Evolutionary conservation across 2,329 filamentous ascomycete genomes (phyloP).

Genomic region (Cytospora paraplurivora): DNA sequence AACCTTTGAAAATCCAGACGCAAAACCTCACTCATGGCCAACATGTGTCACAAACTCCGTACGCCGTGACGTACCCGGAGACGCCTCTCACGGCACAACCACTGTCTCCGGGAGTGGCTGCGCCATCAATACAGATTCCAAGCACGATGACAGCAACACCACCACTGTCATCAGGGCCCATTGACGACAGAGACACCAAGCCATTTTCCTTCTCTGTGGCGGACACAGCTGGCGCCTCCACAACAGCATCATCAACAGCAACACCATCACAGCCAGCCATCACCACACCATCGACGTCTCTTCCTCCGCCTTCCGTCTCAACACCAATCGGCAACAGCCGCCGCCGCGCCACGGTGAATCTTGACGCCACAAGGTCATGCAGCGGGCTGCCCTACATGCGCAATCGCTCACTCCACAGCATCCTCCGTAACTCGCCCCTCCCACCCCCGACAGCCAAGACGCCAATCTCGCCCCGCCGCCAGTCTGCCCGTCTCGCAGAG

Average conservation of each 20-base stretch:
- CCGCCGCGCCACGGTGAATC: conserved; percentile 41
- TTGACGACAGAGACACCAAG: conserved; percentile 39
- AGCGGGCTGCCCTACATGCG: conserved; percentile 58
- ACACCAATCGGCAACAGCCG: conserved; percentile 37
- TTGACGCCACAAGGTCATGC: conserved; percentile 30
- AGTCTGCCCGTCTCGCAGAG: conserved; percentile 57
- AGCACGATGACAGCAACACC: conserved; percentile 64
- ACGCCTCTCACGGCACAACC: conserved; percentile 57
- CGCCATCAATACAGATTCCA: conserved; percentile 47
- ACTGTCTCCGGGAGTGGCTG: conserved; percentile 48
- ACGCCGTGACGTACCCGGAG: conserved; percentile 51
- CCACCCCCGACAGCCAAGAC: conserved; percentile 54
- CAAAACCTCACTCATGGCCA: conserved; percentile 38
- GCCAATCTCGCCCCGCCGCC: conserved; percentile 55
- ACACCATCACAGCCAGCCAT: conserved; percentile 7
- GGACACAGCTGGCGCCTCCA: conserved; percentile 21
- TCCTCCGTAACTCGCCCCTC: conserved; percentile 67
- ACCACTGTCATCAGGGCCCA: conserved; percentile 55
- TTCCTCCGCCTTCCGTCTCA: conserved; percentile 36
- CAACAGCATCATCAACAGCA: background rate
- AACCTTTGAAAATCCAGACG: conserved; percentile 43
- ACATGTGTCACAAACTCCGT: conserved; percentile 46
- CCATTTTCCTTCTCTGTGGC: conserved; percentile 49
- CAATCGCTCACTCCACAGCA: conserved; percentile 61
- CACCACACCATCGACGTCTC: conserved; percentile 26